Percentiles rank a stretch among this genome's conserved stretches.
These are phyloP conservation scores for Mucor velutinosus DNA, from an alignment of 371 early-diverging fungal species.

Conservation along the genomic window DNA sequence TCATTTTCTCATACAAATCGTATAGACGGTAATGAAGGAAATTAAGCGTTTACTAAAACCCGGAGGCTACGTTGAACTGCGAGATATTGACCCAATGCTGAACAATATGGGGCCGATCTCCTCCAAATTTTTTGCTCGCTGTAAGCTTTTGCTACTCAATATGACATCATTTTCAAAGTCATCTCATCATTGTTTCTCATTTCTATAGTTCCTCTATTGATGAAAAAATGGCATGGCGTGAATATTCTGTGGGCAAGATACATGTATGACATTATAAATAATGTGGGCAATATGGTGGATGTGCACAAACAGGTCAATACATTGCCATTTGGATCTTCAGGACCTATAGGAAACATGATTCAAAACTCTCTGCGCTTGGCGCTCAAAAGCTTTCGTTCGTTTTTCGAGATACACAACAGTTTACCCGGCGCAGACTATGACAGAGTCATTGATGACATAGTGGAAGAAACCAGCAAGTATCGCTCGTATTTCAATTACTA, in stretches of 20 bases:
- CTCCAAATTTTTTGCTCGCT: slow-evolving; percentile 14
- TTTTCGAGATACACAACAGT: slow-evolving; percentile 2
- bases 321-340: slow-evolving; percentile 22
- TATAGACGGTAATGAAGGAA: slow-evolving; percentile 27
- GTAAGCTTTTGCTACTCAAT: slow-evolving; percentile 18
- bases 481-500: slow-evolving; percentile 37
- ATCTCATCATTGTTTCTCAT: background rate
- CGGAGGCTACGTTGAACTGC: slow-evolving; percentile 58
- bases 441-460: slow-evolving; percentile 1
- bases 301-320: slow-evolving; percentile 29
- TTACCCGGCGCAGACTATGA: background rate
- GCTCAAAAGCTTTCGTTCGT: slow-evolving; percentile 19
- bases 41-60: slow-evolving; percentile 53
- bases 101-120: slow-evolving; percentile 48
- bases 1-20: background rate
- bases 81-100: slow-evolving; percentile 53
- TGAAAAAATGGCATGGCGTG: slow-evolving; percentile 25
- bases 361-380: slow-evolving; percentile 9
- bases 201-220: slow-evolving; percentile 19
- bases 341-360: slow-evolving; percentile 23
- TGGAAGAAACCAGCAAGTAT: slow-evolving; percentile 25
- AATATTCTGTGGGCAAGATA: slow-evolving; percentile 30
- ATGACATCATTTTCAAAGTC: background rate
- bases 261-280: slow-evolving; percentile 22
- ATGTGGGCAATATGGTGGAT: slow-evolving; percentile 31